Base-by-base conservation (phyloP, 139 green algal genomes). In the Chlamydomonas sp. region DNA sequence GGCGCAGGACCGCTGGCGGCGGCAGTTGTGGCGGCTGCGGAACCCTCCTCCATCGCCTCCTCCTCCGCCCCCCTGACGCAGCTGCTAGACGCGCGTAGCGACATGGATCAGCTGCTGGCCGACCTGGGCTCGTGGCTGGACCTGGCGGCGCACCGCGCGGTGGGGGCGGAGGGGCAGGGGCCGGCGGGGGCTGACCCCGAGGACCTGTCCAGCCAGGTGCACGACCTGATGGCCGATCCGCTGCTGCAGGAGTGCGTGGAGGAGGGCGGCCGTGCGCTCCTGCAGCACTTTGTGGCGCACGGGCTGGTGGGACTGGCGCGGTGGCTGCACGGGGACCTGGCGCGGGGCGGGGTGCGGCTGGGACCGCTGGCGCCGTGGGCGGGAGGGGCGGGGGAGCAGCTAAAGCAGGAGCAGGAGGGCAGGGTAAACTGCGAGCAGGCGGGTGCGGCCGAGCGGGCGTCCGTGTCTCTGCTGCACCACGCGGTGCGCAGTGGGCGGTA, bases 41-140 rank as follows among this genome's bases (percentile, higher is more conserved):
- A 77, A 7, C 57, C 66, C 66, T 20, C n/a, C n/a, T n/a, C n/a
- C n/a, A n/a, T n/a, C n/a, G n/a, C n/a, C n/a, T n/a, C n/a, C n/a
- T n/a, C n/a, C n/a, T n/a, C n/a, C n/a, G n/a, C n/a, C n/a, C n/a
- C n/a, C n/a, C n/a, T n/a, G n/a, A n/a, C n/a, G n/a, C n/a, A n/a
- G 4, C 8, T 6, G 16, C 18, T 14, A 18, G 68, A 77, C 59
- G 68, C 78, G 58, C 67, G 69, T 12, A 7, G 69, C 17, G 80
- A 86, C 59, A 8, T n/a, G 64, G 57, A 79, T 59, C n/a, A 79
- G 80, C 67, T 86, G 80, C 80, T 86, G 15, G 16, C 9, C 16
- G 80, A 86, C 67, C 80, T 86, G 59, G 60, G 15, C 17, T 58
- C 60, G 5, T 86, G 68, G 68, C 80, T 86, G 20, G 80, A 86